These are phyloP conservation scores for Lophiostoma macrostomum DNA, from an alignment of 495 filamentous ascomycete species.

Conservation along the genomic window DNA sequence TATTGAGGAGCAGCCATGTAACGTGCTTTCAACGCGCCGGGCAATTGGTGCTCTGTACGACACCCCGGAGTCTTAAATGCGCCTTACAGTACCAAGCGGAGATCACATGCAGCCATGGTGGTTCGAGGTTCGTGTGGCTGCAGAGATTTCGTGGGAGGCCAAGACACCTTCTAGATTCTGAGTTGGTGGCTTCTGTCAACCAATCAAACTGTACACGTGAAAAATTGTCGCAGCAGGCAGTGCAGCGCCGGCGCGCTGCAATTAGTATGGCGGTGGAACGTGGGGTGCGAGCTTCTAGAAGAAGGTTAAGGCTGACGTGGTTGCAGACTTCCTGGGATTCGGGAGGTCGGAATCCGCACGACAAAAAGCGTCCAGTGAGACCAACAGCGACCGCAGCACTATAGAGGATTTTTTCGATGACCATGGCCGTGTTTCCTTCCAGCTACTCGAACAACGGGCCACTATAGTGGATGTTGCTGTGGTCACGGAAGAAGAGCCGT, in stretches of 20 bases:
- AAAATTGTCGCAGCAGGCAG: background rate
- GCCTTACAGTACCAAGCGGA: background rate
- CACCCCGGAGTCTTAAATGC: background rate
- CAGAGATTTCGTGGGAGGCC: background rate
- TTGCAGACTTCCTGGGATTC: background rate
- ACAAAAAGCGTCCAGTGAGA: background rate
- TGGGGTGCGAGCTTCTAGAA: conserved; percentile 24
- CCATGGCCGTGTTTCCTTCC: too few species aligned
- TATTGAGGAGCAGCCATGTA: too few species aligned
- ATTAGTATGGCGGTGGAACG: conserved; percentile 4
- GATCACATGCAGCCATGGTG: conserved; percentile 9
- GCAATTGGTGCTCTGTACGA: background rate
- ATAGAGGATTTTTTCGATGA: too few species aligned
- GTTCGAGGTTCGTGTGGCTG: background rate
- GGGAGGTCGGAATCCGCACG: conserved; percentile 7
- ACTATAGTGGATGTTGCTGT: too few species aligned
- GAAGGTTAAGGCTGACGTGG: conserved; percentile 1
- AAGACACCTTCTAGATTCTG: too few species aligned
- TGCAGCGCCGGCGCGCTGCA: background rate
- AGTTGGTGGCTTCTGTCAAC: too few species aligned
- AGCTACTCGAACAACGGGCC: too few species aligned
- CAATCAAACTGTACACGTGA: conserved; percentile 23
- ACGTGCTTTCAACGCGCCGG: too few species aligned
- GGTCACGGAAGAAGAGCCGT: too few species aligned
- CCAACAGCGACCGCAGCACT: too few species aligned